phyloP scores from a whole-genome alignment of 202 grass and related monocot genomes.

The Zoysia matrella region DNA sequence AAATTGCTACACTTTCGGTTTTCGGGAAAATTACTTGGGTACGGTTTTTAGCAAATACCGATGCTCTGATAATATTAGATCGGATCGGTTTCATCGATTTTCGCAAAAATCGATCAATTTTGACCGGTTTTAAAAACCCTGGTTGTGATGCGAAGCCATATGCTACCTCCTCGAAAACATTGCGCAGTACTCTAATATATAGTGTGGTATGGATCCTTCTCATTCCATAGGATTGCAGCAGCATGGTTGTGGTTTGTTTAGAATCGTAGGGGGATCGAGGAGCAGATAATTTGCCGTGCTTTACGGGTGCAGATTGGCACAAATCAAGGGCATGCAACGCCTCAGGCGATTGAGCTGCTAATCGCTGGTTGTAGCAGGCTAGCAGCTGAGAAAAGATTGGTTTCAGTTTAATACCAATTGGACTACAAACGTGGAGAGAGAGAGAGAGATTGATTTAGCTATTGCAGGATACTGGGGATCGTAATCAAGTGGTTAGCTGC shows the following conservation, averaged over 20 bases:
- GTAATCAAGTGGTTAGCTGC: conserved; percentile 58
- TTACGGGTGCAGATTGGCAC: conserved; percentile 60
- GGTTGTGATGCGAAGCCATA: conserved; percentile 43
- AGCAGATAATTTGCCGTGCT: conserved; percentile 37
- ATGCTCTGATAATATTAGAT: too few relatives aligned
- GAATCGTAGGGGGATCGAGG: neutral
- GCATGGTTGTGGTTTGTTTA: neutral
- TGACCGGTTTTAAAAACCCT: too few relatives aligned
- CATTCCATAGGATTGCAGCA: conserved; percentile 51
- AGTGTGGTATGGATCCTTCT: neutral
- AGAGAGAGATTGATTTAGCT: conserved; percentile 26
- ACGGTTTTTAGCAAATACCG: too few relatives aligned
- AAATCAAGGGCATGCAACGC: conserved; percentile 52
- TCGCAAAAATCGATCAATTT: too few relatives aligned
- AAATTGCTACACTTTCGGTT: too few relatives aligned
- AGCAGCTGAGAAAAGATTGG: conserved; percentile 4
- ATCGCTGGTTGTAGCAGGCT: too few relatives aligned
- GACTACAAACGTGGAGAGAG: too few relatives aligned
- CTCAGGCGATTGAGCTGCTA: neutral
- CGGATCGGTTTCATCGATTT: too few relatives aligned
- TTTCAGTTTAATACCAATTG: neutral
- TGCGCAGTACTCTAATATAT: neutral
- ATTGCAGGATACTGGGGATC: conserved; percentile 9
- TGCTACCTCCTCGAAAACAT: neutral
- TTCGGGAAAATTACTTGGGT: too few relatives aligned